These are phyloP conservation scores for Fonsecaea erecta DNA, from an alignment of 2,329 filamentous ascomycete genomes.

Conservation along the genomic window DNA sequence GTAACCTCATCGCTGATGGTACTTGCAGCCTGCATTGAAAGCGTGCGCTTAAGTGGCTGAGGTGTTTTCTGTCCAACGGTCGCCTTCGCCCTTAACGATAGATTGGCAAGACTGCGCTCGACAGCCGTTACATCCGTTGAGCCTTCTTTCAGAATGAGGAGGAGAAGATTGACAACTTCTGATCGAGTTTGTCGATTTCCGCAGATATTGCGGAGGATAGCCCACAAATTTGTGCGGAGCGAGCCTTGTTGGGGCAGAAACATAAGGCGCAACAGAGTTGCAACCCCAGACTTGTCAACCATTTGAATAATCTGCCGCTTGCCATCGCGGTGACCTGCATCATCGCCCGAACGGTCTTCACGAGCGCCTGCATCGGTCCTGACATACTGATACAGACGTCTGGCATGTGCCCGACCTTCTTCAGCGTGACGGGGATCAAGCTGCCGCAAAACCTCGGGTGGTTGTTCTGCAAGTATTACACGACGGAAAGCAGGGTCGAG, in stretches of 20 bases:
- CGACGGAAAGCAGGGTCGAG: slow-evolving; percentile 83
- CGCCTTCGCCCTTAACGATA: slow-evolving; percentile 89
- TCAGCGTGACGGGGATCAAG: slow-evolving; percentile 84
- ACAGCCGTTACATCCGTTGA: slow-evolving; percentile 91
- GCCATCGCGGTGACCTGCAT: slow-evolving; percentile 48
- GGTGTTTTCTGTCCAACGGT: slow-evolving; percentile 79
- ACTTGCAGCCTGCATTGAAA: slow-evolving; percentile 62
- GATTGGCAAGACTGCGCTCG: slow-evolving; percentile 90
- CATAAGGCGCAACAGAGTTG: slow-evolving; percentile 96
- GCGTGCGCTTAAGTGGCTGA: slow-evolving; percentile 74
- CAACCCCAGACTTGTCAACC: slow-evolving; percentile 93
- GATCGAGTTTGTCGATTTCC: slow-evolving; percentile 95
- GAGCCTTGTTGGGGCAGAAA: slow-evolving; percentile 92
- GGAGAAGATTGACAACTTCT: slow-evolving; percentile 88
- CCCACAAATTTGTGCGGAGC: slow-evolving; percentile 80
- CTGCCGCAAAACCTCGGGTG: slow-evolving; percentile 81
- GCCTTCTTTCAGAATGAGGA: slow-evolving; percentile 94
- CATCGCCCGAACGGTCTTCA: slow-evolving; percentile 38
- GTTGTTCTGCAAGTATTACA: slow-evolving; percentile 87
- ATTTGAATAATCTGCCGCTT: slow-evolving; percentile 84
- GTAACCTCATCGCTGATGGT: slow-evolving; percentile 81
- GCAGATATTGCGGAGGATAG: slow-evolving; percentile 87
- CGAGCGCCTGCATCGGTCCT: slow-evolving; percentile 50
- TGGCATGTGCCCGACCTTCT: slow-evolving; percentile 76
- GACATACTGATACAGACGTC: slow-evolving; percentile 61